Evolutionary conservation across 495 filamentous ascomycete genomes (phyloP), one percentile per base, ranked within the genome.

Genomic region (Parachaetomium inaequale): DNA sequence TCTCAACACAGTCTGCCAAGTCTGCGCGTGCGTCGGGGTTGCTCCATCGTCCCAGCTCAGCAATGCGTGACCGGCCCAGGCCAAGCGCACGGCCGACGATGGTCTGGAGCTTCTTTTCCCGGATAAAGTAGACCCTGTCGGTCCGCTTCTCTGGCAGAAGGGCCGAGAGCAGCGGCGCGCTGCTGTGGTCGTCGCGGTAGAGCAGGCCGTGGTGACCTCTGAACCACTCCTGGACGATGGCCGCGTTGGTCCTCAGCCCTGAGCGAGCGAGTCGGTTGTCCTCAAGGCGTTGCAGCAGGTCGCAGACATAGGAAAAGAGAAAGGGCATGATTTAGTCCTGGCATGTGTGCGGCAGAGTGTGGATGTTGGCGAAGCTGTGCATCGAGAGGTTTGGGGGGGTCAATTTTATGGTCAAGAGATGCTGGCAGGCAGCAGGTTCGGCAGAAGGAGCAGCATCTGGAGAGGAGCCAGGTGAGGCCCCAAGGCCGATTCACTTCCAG

Each of bases 51-150:
- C 81, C 78, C 17, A 96, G 74, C 34, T 88, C 80, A 49, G 75
- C 70, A n/a, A 83, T 73, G 12, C 89, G 78, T 0, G 79, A 84
- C 7, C 70, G 70, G 10, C 87, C 85, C 14, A 94, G 75, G 6
- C 79, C 66, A 28, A 93, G 73, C 29, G 82, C 85, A 62, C 87
- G 82, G 12, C 82, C 84, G 12, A 96, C 80, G 19, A 87, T 78
- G 29, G 78, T 79, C 38, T 85, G 82, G 1, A 96, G 76, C 3
- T 77, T 79, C 14, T 72, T 72, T 17, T 82, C 79, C 62, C 89
- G 81, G 1, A 94, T 74, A 59, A 75, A 76, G 70, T 92, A 96
- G 10, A 91, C 87, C 25, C 91, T 81, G 69, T 96, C 92, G 0
- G 81, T 81, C 58, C 90, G 79, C 66, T 83, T 86, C 61, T 90